A percentile compares a stretch with the other conserved stretches of the same genome.
Conservation (phyloP, 352 stramenopile species). For the Phytophthora pini region DNA sequence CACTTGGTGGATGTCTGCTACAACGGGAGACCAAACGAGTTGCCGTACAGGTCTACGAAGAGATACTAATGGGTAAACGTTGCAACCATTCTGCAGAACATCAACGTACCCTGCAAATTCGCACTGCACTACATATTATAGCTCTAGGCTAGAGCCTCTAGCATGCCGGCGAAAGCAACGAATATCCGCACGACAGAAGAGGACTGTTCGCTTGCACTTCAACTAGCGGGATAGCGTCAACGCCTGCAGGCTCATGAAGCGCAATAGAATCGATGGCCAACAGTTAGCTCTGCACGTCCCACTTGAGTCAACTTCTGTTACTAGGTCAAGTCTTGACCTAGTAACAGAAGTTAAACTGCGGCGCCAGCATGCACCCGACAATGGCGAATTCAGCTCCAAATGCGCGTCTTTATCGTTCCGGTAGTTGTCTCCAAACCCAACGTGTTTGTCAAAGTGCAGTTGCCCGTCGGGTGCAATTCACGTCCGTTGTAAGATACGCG, state of each 20-base stretch:
- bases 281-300: background rate
- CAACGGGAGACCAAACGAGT: too few species aligned
- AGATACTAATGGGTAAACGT: too few species aligned
- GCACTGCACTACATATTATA: background rate
- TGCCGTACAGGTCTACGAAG: too few species aligned
- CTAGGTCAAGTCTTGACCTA: background rate
- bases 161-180: too few species aligned
- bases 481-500: conserved; percentile 28
- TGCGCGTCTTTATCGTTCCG: background rate
- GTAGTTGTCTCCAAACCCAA: conserved; percentile 22
- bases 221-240: conserved; percentile 6
- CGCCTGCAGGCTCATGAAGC: conserved; percentile 9
- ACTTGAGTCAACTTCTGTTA: background rate
- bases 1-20: too few species aligned
- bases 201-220: conserved; percentile 7
- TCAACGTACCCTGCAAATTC: background rate
- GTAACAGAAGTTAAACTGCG: conserved; percentile 2
- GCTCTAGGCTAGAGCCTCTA: too few species aligned
- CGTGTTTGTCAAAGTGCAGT: conserved; percentile 11
- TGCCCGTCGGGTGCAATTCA: conserved; percentile 21
- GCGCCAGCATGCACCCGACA: background rate
- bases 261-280: conserved; percentile 6
- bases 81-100: background rate
- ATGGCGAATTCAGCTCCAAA: too few species aligned
- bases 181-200: conserved; percentile 3